These are phyloP conservation scores for Exophiala dermatitidis DNA, from an alignment of 2,329 filamentous ascomycete genomes.

Conservation along the genomic window DNA sequence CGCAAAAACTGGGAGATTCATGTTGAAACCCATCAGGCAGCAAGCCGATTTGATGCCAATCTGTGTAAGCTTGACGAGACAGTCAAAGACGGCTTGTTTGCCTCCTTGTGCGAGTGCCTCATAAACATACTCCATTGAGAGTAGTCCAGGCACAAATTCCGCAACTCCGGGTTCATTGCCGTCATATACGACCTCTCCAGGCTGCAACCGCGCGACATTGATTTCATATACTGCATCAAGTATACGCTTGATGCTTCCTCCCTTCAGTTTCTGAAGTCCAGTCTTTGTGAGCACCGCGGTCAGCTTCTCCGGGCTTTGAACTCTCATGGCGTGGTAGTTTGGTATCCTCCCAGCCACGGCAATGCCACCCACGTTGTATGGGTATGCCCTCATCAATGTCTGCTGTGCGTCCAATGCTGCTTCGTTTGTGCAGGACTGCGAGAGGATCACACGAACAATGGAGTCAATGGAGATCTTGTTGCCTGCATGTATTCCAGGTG, in stretches of 20 bases:
- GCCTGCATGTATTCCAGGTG: conserved; percentile 19
- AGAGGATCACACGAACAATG: conserved; percentile 23
- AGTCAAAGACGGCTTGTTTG: conserved; percentile 21
- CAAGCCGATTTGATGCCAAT: conserved; percentile 59
- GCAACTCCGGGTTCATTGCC: conserved; percentile 12
- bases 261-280: conserved; percentile 14
- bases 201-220: conserved; percentile 6
- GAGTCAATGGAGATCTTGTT: conserved; percentile 18
- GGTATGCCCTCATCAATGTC: conserved; percentile 19
- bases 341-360: conserved; percentile 20
- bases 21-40: conserved; percentile 57
- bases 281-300: conserved; percentile 11
- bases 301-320: conserved; percentile 12
- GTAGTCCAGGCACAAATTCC: conserved; percentile 25
- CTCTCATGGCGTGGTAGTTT: conserved; percentile 25
- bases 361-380: conserved; percentile 19
- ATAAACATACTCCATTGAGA: conserved; percentile 26
- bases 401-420: conserved; percentile 19
- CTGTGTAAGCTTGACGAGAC: conserved; percentile 37
- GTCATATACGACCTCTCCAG: conserved; percentile 8
- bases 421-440: conserved; percentile 24
- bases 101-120: conserved; percentile 11
- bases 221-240: conserved; percentile 16
- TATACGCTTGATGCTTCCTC: conserved; percentile 10
- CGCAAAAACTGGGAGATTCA: conserved; percentile 55